phyloP scores from a whole-genome alignment of 2,329 filamentous ascomycete species.

The Aspergillus luchuensis region DNA sequence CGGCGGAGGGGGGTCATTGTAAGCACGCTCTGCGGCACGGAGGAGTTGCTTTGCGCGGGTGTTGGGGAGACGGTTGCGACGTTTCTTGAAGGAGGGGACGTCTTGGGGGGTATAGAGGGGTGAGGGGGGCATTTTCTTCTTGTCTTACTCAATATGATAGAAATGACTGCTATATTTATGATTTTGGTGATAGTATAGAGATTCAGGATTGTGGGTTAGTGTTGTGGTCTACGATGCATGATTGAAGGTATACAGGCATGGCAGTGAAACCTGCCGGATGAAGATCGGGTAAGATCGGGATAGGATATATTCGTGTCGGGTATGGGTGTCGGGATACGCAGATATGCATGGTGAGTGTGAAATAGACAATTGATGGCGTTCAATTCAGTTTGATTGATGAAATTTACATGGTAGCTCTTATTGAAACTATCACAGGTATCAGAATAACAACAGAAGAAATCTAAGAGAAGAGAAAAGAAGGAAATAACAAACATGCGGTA shows the following conservation, averaged over 20 bases:
- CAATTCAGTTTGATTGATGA: too few relatives aligned
- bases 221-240: background rate
- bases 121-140: constrained; percentile 15
- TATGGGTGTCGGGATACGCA: background rate
- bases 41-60: constrained; percentile 39
- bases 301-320: background rate
- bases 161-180: background rate
- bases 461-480: background rate
- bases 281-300: background rate
- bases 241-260: background rate
- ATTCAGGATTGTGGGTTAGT: background rate
- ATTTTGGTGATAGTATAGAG: background rate
- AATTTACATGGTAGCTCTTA: too few relatives aligned
- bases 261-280: background rate
- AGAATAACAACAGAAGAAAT: too few relatives aligned
- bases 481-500: background rate
- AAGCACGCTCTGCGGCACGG: constrained; percentile 31
- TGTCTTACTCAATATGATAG: background rate
- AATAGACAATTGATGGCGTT: too few relatives aligned
- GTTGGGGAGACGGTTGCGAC: constrained; percentile 28
- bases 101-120: constrained; percentile 29
- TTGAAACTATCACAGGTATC: too few relatives aligned
- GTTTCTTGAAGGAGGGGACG: constrained; percentile 34
- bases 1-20: constrained; percentile 36
- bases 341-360: too few relatives aligned